Conservation (phyloP, 208 protist genomes). For the Porcisia deanei region DNA sequence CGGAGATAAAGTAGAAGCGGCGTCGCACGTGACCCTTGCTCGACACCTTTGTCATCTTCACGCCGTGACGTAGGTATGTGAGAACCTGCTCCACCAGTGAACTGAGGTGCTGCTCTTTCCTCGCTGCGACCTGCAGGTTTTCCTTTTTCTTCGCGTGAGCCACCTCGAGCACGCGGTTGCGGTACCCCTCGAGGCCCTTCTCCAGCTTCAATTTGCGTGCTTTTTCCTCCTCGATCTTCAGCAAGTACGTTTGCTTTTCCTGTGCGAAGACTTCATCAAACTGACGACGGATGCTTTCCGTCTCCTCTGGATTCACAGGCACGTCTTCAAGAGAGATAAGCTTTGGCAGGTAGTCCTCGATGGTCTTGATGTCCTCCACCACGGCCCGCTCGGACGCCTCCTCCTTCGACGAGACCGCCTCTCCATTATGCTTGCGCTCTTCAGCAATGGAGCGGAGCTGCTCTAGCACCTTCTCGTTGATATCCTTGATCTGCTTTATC, state of each 20-base stretch:
- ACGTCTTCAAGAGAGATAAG: conserved; percentile 90
- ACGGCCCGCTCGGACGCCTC: conserved; percentile 76
- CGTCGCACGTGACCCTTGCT: conserved; percentile 70
- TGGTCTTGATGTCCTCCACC: conserved; percentile 79
- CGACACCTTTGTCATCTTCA: conserved; percentile 90
- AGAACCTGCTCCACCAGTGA: conserved; percentile 86
- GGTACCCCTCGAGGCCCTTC: conserved; percentile 84
- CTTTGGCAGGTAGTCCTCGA: conserved; percentile 87
- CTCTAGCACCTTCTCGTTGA: conserved; percentile 85
- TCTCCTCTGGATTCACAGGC: conserved; percentile 82
- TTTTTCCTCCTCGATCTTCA: conserved; percentile 85
- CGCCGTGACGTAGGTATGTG: conserved; percentile 82
- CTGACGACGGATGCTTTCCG: conserved; percentile 84
- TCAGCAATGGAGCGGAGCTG: conserved; percentile 69
- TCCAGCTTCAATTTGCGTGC: conserved; percentile 88
- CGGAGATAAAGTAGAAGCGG: conserved; percentile 91
- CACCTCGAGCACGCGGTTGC: conserved; percentile 71
- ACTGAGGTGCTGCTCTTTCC: conserved; percentile 85
- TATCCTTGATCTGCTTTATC: conserved; percentile 90
- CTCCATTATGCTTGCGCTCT: conserved; percentile 74
- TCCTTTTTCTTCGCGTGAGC: conserved; percentile 87
- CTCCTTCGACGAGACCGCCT: conserved; percentile 66
- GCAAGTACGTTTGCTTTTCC: conserved; percentile 80
- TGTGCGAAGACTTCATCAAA: conserved; percentile 86
- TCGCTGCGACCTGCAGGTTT: conserved; percentile 74